Evolutionary conservation across 2,329 filamentous ascomycete species (phyloP).

Genomic region (Blastomyces silverae): DNA sequence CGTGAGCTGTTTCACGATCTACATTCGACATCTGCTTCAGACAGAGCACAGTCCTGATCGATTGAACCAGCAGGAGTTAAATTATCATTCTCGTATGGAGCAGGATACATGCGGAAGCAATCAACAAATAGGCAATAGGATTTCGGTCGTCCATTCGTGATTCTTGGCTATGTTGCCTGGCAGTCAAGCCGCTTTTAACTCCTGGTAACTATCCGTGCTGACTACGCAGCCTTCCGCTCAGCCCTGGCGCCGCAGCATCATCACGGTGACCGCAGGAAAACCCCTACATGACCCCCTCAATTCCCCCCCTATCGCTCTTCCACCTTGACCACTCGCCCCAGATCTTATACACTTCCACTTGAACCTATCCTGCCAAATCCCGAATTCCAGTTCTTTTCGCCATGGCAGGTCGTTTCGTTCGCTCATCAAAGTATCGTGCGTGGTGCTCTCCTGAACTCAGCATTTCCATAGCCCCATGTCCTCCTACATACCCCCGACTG

Average conservation of each 20-base stretch:
- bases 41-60: too few species aligned
- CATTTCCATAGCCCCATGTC: slow-evolving; percentile 17
- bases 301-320: not conserved
- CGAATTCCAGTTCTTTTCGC: not conserved
- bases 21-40: too few species aligned
- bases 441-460: slow-evolving; percentile 17
- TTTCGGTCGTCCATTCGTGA: not conserved
- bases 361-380: not conserved
- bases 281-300: too few species aligned
- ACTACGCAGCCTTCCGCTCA: not conserved
- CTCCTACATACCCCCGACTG: slow-evolving; percentile 10
- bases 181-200: not conserved
- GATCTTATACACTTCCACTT: not conserved
- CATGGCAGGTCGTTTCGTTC: slow-evolving; percentile 67
- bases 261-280: too few species aligned
- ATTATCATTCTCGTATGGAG: too few species aligned
- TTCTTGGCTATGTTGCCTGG: not conserved
- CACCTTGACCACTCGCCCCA: not conserved
- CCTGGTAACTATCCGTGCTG: not conserved
- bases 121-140: not conserved
- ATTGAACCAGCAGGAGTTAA: too few species aligned
- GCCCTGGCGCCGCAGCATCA: not conserved
- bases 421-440: slow-evolving; percentile 64
- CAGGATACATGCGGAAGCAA: not conserved
- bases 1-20: not conserved